Base-by-base conservation (phyloP, 2,329 filamentous ascomycete genomes). In the Sporothrix euskadiensis region DNA sequence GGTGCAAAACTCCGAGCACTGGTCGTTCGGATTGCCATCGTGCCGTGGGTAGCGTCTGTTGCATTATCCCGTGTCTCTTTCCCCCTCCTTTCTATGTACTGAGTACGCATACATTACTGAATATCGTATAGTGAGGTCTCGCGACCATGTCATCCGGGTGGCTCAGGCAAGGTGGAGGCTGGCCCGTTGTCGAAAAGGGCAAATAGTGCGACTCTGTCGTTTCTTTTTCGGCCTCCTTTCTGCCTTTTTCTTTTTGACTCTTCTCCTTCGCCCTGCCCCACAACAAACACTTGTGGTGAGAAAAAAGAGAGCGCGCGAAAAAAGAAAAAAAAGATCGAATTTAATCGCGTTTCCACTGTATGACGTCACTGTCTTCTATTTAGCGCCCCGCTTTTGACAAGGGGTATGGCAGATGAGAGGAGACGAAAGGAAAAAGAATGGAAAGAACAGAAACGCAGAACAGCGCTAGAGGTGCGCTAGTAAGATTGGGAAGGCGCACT, bases 291-390 rank as follows among this genome's bases (percentile, higher is more conserved):
- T 12, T 5, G 22, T 65, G 10, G 35, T 59, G 49, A 19, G 52
- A 14, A 16, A 56, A 54, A 54, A 69, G 22, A 35, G 56, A 22
- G n/a, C 39, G 26, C 16, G 19, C 0, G 52, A 22, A 19, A 41
- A 56, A 10, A 71, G 9, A 47, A 49, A 19, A 47, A 49, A 35
- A 2, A 32, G 32, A 44, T 59, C 22, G 9, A 56, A 56, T 10
- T 22, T n/a, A 22, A 66, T 47, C 61, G 61, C 39, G 47, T 47
- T 35, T 22, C 22, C 54, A 52, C 56, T 71, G 54, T 39, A 72
- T 74, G 73, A 74, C 73, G 73, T 74, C 73, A 74, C 41, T 1
- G 41, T 2, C 63, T 54, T 56, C 57, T 39, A 6, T 59, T 22
- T 22, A 1, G 19, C 26, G 35, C 63, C 69, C 63, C 59, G 41